These are phyloP conservation scores for Candida parachauliodes DNA, from an alignment of 805 yeast genomes.

Conservation along the genomic window DNA sequence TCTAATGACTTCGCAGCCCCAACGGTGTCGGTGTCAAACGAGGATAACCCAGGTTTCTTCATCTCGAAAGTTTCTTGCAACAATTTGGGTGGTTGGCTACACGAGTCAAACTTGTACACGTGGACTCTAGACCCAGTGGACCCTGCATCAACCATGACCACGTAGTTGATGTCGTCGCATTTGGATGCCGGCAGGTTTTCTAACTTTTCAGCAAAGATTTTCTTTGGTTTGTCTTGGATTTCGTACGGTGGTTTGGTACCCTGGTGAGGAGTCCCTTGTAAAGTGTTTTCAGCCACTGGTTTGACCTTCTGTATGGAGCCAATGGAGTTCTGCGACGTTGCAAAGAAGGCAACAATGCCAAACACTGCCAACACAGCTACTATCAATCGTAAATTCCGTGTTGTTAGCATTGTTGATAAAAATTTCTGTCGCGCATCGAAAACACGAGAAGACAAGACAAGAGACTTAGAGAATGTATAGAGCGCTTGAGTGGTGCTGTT, in stretches of 20 bases:
- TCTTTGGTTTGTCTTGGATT: conserved; percentile 11
- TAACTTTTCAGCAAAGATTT: conserved; percentile 11
- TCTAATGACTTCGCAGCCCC: conserved; percentile 93
- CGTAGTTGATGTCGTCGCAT: conserved; percentile 56
- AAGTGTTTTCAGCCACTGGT: conserved; percentile 24
- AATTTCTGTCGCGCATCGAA: no score
- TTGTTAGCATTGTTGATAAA: conserved; percentile 26
- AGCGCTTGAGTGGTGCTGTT: no score
- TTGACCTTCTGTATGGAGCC: conserved; percentile 30
- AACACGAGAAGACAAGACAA: no score
- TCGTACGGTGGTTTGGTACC: conserved; percentile 36
- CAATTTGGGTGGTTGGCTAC: conserved; percentile 78
- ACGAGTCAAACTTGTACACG: conserved; percentile 85
- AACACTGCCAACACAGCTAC: conserved; percentile 50
- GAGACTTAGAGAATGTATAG: no score
- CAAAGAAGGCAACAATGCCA: conserved; percentile 47
- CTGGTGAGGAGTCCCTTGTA: conserved; percentile 32
- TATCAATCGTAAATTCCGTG: conserved; percentile 50
- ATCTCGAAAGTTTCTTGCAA: conserved; percentile 78
- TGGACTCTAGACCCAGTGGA: conserved; percentile 97
- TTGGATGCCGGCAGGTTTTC: conserved; percentile 9
- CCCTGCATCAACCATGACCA: conserved; percentile 96
- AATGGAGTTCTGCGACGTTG: conserved; percentile 40
- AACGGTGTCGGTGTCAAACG: conserved; percentile 70
- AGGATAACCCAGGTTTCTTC: conserved; percentile 90